Evolutionary conservation across 139 green algal species (phyloP), one percentile per base, ranked within the genome.

Genomic region (Chlorella sp.): DNA sequence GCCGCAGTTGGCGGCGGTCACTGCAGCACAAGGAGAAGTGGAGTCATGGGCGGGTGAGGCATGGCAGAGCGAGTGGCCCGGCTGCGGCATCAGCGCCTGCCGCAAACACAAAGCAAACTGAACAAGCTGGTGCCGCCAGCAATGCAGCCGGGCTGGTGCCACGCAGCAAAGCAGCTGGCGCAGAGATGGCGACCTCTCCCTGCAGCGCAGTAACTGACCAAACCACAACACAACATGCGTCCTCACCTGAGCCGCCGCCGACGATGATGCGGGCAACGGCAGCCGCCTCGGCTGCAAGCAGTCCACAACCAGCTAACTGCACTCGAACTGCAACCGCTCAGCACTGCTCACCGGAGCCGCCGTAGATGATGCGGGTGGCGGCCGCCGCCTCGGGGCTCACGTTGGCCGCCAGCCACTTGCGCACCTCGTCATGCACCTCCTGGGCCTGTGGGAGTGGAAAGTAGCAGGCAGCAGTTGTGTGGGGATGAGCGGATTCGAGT

Each of bases 351-450:
- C 76, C 76, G 7, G 87, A 90, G 30, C 88, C 88, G 65, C 88
- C 88, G 65, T 91, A 91, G 60, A 91, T 85, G 78, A 91, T 91
- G 82, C 88, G 87, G 32, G 63, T 82, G 68, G 38, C 64, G 20
- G 25, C 71, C 32, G 74, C 86, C 32, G 73, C 72, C 18, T 85
- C 86, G 39, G 73, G 0, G 18, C 89, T 91, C 25, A 99, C 90
- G 39, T 95, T 94, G 25, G 95, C 89, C 0, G 84, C 71, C 9
- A 98, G 80, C 92, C 94, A 97, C 57, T 94, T 92, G 73, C 97
- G 90, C 55, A 99, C 90, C 82, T 93, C 93, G 26, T 95, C 94
- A 85, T 99, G 97, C 70, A 98, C 92, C 84, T 95, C 92, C 86
- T 96, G 92, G 41, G 90, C 89, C 84, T 85, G 80, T 65, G 3